Percentiles rank a stretch among this genome's conserved stretches.
phyloP scores from a whole-genome alignment of 768 basidiomycete species.

The Hypholoma fasciculare region DNA sequence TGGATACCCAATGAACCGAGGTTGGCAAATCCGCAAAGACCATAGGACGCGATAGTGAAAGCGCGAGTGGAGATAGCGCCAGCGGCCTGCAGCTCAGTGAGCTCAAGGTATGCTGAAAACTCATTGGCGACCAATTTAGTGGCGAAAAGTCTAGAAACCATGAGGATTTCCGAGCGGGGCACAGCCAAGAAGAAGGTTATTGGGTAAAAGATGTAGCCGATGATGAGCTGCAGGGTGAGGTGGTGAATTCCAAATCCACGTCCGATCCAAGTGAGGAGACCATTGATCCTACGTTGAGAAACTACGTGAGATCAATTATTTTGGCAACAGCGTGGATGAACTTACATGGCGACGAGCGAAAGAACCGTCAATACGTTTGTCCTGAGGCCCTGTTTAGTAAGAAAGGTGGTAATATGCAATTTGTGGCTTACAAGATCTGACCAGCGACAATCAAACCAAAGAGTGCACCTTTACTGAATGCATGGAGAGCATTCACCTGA shows the following conservation, averaged over 20 bases:
- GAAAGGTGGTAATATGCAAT: background rate
- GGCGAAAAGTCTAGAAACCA: conserved; percentile 78
- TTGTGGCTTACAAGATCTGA: conserved; percentile 69
- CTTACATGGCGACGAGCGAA: conserved; percentile 68
- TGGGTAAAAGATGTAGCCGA: conserved; percentile 90
- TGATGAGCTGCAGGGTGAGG: conserved; percentile 80
- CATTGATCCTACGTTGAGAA: conserved; percentile 57
- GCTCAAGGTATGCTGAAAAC: conserved; percentile 72
- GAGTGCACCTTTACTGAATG: conserved; percentile 81
- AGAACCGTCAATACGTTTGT: conserved; percentile 86
- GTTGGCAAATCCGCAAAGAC: conserved; percentile 91
- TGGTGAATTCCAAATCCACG: conserved; percentile 80
- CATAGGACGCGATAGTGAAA: conserved; percentile 83
- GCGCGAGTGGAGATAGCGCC: conserved; percentile 56
- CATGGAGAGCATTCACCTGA: conserved; percentile 80
- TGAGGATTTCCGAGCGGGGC: conserved; percentile 75
- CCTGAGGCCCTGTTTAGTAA: conserved; percentile 31
- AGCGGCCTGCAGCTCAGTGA: conserved; percentile 46
- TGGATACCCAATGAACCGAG: conserved; percentile 86
- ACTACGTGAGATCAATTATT: background rate
- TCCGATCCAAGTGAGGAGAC: conserved; percentile 87
- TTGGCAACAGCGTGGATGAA: conserved; percentile 14
- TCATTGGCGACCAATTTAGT: conserved; percentile 89
- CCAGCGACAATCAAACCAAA: conserved; percentile 88
- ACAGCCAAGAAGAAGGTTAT: conserved; percentile 81